These are phyloP conservation scores for Flaveria linearis DNA, from an alignment of 129 eudicot species.

Conservation along the genomic window DNA sequence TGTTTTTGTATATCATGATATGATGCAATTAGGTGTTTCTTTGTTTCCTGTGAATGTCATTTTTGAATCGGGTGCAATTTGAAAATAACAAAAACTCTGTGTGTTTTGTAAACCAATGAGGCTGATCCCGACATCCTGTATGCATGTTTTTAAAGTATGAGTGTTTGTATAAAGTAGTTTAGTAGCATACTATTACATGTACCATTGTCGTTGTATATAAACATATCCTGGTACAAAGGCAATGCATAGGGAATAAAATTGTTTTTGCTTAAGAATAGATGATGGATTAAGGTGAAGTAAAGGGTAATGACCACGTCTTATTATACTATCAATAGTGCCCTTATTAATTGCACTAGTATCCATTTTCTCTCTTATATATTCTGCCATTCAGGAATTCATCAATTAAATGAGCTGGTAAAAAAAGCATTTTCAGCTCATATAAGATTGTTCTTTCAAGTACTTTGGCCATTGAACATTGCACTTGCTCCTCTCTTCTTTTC, in stretches of 20 bases:
- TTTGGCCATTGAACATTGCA: background rate
- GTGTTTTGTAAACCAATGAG: too few species aligned
- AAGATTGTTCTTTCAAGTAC: background rate
- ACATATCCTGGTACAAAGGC: background rate
- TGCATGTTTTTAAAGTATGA: background rate
- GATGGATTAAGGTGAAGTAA: conserved; percentile 1
- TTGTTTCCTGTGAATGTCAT: too few species aligned
- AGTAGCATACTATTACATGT: background rate
- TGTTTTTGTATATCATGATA: too few species aligned
- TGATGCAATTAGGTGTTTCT: too few species aligned
- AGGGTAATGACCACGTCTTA: background rate
- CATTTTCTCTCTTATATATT: background rate
- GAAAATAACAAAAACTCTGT: background rate
- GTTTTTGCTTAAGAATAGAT: background rate
- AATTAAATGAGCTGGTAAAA: background rate
- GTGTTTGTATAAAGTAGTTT: background rate
- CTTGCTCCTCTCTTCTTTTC: background rate
- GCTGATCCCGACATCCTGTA: background rate
- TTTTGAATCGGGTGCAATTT: too few species aligned
- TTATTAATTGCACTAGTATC: conserved; percentile 1
- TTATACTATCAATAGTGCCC: background rate
- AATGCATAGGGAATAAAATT: background rate
- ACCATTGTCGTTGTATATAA: background rate
- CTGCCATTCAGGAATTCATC: background rate
- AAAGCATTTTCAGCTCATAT: background rate